Evolutionary conservation across 2,329 filamentous ascomycete genomes (phyloP).

Genomic region (Dactylellina haptotyla): DNA sequence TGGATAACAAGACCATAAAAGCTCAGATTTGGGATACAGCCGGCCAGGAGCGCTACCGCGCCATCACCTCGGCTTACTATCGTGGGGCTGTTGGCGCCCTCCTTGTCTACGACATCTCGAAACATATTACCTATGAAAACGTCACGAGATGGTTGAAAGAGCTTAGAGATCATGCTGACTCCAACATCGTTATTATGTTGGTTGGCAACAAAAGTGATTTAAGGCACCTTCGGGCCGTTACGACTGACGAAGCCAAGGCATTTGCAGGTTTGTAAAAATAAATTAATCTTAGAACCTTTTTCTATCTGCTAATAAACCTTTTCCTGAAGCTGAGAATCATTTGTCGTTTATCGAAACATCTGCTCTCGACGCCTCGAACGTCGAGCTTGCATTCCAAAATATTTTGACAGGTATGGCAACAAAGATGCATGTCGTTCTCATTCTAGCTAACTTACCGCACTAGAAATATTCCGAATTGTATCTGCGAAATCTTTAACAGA

Average conservation of each 20-base stretch:
- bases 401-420: constrained; percentile 85
- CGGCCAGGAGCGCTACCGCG: constrained; percentile 97
- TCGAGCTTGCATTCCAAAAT: constrained; percentile 99
- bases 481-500: constrained; percentile 92
- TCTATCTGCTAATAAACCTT: not conserved
- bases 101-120: constrained; percentile 99
- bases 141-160: constrained; percentile 99
- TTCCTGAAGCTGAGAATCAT: constrained; percentile 85
- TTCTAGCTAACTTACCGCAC: constrained; percentile 1
- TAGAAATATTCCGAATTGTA: constrained; percentile 99
- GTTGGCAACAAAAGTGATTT: constrained; percentile 99
- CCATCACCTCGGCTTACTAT: constrained; percentile 99
- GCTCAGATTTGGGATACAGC: constrained; percentile 99
- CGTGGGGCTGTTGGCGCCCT: constrained; percentile 95
- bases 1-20: constrained; percentile 99
- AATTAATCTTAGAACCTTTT: not conserved
- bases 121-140: constrained; percentile 99
- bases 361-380: constrained; percentile 97
- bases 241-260: constrained; percentile 95
- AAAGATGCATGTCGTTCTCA: not conserved
- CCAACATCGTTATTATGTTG: constrained; percentile 99
- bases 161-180: constrained; percentile 95
- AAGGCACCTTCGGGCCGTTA: constrained; percentile 94
- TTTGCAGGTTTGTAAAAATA: constrained; percentile 81
- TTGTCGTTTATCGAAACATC: constrained; percentile 99